These are phyloP conservation scores for Brettanomyces bruxellensis DNA, from an alignment of 805 yeast species.

Conservation along the genomic window DNA sequence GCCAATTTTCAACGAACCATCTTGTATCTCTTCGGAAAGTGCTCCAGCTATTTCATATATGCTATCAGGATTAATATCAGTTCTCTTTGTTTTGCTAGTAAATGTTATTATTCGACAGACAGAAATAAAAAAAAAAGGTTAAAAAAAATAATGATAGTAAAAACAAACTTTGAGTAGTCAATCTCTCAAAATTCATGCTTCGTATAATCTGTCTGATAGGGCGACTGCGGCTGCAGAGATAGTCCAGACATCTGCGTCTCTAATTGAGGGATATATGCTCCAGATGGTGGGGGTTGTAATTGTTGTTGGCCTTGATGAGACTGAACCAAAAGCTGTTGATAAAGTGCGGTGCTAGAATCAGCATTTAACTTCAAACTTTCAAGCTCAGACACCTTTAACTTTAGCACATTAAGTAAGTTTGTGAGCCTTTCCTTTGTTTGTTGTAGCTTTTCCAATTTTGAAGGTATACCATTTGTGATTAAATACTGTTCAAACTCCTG, in stretches of 20 bases:
- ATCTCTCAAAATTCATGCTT: too few relatives aligned
- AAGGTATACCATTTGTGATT: constrained; percentile 60
- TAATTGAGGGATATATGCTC: not conserved
- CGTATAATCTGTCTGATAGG: not conserved
- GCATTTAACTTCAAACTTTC: constrained; percentile 62
- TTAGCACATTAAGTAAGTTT: constrained; percentile 66
- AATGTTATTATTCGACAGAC: too few relatives aligned
- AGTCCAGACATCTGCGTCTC: not conserved
- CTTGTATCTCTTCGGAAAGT: constrained; percentile 10
- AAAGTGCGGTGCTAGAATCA: constrained; percentile 56
- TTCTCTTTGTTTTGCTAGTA: too few relatives aligned
- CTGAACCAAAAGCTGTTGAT: constrained; percentile 42
- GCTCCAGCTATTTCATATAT: not conserved
- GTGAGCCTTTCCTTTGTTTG: constrained; percentile 70
- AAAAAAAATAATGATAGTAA: too few relatives aligned
- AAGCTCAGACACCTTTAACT: constrained; percentile 70
- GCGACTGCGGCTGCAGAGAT: not conserved
- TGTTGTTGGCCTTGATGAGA: not conserved
- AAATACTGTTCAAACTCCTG: constrained; percentile 23
- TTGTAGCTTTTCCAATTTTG: constrained; percentile 60
- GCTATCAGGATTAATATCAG: too few relatives aligned
- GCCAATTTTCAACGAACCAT: constrained; percentile 5
- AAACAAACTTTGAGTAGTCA: too few relatives aligned
- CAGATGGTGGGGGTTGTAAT: not conserved
- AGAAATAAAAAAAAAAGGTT: too few relatives aligned